Evolutionary conservation across 2,329 filamentous ascomycete genomes (phyloP).

Genomic region (Alternaria postmessia): DNA sequence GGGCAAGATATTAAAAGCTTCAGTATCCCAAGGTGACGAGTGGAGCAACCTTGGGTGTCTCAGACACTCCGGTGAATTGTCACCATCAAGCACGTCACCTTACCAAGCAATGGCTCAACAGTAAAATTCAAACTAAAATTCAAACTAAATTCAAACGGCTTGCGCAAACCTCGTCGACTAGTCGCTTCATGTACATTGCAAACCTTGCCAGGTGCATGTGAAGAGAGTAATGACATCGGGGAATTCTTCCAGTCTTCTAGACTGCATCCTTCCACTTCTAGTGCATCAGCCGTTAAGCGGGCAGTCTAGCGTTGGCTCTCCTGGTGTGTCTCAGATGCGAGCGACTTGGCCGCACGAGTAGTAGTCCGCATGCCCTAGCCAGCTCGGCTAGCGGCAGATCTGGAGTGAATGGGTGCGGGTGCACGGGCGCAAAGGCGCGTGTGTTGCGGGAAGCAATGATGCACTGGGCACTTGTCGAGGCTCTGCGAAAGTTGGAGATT

Average conservation of each 20-base stretch:
- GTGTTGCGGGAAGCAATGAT: conserved; percentile 3
- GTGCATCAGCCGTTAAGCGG: conserved; percentile 13
- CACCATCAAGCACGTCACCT: neutral
- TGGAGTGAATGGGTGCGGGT: conserved; percentile 15
- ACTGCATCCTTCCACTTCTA: conserved; percentile 10
- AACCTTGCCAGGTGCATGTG: neutral
- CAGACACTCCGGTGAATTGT: neutral
- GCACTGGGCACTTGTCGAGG: conserved; percentile 11
- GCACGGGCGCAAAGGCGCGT: conserved; percentile 12
- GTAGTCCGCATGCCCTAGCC: conserved; percentile 16
- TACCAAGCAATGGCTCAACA: neutral
- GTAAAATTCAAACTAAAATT: conserved; percentile 1
- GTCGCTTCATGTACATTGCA: neutral
- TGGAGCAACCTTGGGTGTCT: neutral
- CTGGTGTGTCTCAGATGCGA: conserved; percentile 12
- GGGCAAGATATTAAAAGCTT: neutral
- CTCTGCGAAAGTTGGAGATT: neutral
- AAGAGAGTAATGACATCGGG: neutral
- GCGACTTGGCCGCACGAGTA: conserved; percentile 14
- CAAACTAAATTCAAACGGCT: conserved; percentile 1
- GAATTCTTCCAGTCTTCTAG: conserved; percentile 5
- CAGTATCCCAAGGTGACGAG: neutral
- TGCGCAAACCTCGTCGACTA: neutral
- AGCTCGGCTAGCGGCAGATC: conserved; percentile 21
- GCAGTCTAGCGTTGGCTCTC: conserved; percentile 8